Percentiles rank a stretch among this genome's conserved stretches.
phyloP scores from a whole-genome alignment of 179 eudicot genomes.

The Spergularia azorica region DNA sequence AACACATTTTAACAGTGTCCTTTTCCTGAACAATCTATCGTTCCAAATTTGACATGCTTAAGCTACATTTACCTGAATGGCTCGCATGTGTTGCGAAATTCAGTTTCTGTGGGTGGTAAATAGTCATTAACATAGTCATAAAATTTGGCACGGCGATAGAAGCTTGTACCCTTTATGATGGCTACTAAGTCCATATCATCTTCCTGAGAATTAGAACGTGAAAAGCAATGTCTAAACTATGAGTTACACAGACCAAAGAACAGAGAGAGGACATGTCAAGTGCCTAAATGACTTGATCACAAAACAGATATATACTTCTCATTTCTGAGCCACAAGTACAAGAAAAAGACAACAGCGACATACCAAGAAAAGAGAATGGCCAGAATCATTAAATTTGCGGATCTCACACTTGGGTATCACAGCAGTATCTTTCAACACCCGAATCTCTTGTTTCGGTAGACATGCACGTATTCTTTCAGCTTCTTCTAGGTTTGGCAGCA shows the following conservation, averaged over 20 bases:
- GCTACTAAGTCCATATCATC: conserved; percentile 51
- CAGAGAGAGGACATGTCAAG: conserved; percentile 1
- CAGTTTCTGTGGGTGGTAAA: conserved; percentile 59
- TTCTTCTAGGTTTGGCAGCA: conserved; percentile 69
- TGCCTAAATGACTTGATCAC: neutral
- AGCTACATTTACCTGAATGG: conserved; percentile 43
- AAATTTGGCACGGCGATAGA: conserved; percentile 56
- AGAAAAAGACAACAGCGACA: conserved; percentile 20
- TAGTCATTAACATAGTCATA: conserved; percentile 61
- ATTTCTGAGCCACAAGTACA: conserved; percentile 11
- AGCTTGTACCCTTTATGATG: conserved; percentile 52
- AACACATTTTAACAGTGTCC: too few species aligned
- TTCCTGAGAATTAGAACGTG: conserved; percentile 40
- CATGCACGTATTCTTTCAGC: conserved; percentile 57
- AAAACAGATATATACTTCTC: too few species aligned
- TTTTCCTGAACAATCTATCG: neutral
- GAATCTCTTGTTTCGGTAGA: conserved; percentile 51
- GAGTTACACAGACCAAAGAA: neutral
- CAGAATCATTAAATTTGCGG: conserved; percentile 57
- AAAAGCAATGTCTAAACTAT: conserved; percentile 21
- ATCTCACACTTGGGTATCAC: conserved; percentile 51
- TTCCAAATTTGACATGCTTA: neutral
- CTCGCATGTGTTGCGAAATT: conserved; percentile 42
- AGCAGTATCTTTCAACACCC: conserved; percentile 21
- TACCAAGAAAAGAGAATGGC: conserved; percentile 77